phyloP scores from a whole-genome alignment of 2,329 filamentous ascomycete genomes.

The Aureobasidium subglaciale region DNA sequence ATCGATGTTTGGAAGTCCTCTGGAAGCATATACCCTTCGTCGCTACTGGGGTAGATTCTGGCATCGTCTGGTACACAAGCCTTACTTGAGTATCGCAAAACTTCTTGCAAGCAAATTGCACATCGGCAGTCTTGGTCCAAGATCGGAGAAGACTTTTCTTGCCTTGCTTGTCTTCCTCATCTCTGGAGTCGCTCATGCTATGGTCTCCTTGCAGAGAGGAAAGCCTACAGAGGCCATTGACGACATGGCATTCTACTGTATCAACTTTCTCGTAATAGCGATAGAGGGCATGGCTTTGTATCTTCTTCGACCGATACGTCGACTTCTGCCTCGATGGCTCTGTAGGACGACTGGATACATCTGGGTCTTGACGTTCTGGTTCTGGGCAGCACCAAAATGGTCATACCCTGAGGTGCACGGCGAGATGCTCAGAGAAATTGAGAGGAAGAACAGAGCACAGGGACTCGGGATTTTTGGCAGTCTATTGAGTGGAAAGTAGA shows the following conservation, averaged over 20 bases:
- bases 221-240: not conserved
- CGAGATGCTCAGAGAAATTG: not conserved
- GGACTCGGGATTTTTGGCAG: not conserved
- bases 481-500: not conserved
- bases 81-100: not conserved
- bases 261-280: not conserved
- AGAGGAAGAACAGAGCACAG: not conserved
- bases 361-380: slow-evolving; percentile 3
- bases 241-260: not conserved
- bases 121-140: not conserved
- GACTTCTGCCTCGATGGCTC: not conserved
- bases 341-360: not conserved
- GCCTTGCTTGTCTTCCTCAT: not conserved
- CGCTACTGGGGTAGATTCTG: slow-evolving; percentile 17
- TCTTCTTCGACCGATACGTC: not conserved
- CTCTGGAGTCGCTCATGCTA: not conserved
- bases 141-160: not conserved
- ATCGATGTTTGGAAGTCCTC: slow-evolving; percentile 12
- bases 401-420: not conserved
- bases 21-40: slow-evolving; percentile 8
- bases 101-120: not conserved
- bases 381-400: slow-evolving; percentile 4
- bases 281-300: not conserved
- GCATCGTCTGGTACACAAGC: slow-evolving; percentile 8
- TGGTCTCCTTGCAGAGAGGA: not conserved